Percentiles rank a stretch among this genome's conserved stretches.
phyloP scores from a whole-genome alignment of 2,329 filamentous ascomycete genomes.

The Trichophyton schoenleinii region DNA sequence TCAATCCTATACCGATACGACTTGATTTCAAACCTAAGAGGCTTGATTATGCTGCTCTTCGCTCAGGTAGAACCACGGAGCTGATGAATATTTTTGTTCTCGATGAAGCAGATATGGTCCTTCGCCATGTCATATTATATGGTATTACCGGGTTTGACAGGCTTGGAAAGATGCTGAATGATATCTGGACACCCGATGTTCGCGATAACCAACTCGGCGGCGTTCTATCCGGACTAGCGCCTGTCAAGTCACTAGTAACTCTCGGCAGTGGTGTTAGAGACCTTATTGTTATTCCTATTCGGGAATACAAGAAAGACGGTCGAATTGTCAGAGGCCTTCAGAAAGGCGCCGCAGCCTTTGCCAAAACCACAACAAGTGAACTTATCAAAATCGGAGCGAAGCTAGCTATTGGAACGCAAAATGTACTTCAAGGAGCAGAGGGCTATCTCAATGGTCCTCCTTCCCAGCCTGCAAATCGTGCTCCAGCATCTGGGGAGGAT shows the following conservation, averaged over 20 bases:
- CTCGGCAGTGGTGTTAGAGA: constrained; percentile 78
- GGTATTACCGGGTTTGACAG: constrained; percentile 84
- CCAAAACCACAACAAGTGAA: constrained; percentile 84
- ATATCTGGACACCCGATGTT: constrained; percentile 93
- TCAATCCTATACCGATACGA: constrained; percentile 70
- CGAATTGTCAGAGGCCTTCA: constrained; percentile 81
- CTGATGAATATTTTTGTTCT: constrained; percentile 98
- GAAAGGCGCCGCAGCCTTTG: constrained; percentile 82
- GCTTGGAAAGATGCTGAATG: constrained; percentile 78
- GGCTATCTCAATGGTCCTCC: constrained; percentile 47
- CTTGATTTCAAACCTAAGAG: constrained; percentile 96
- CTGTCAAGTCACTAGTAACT: constrained; percentile 81
- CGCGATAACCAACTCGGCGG: constrained; percentile 77
- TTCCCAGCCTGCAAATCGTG: constrained; percentile 11
- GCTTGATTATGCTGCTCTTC: constrained; percentile 86
- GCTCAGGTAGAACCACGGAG: constrained; percentile 87
- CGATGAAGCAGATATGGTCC: constrained; percentile 72
- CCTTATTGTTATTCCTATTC: constrained; percentile 76
- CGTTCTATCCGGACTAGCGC: constrained; percentile 76
- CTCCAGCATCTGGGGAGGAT: constrained; percentile 32
- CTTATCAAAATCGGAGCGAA: constrained; percentile 92
- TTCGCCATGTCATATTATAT: constrained; percentile 84
- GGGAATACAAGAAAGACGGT: constrained; percentile 88
- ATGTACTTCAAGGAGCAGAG: constrained; percentile 80
- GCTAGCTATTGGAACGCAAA: constrained; percentile 86